Conservation (phyloP, 140 eudicot species). For the Senecio squalidus region DNA sequence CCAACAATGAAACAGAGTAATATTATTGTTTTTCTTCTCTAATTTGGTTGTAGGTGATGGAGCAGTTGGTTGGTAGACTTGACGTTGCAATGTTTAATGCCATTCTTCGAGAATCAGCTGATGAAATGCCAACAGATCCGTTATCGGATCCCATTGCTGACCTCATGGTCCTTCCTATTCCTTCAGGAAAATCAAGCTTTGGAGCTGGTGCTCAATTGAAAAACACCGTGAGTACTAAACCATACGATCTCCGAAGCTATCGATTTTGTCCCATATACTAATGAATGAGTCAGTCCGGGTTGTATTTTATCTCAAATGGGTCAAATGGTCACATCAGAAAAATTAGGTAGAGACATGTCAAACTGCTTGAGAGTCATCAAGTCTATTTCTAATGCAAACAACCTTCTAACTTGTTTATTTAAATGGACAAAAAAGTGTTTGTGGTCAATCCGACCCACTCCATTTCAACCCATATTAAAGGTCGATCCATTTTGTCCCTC, state of each 20-base stretch:
- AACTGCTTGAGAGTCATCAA: too few species aligned
- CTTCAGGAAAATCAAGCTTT: conserved; percentile 72
- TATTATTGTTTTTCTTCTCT: not conserved
- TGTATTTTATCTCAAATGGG: not conserved
- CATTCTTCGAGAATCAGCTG: conserved; percentile 71
- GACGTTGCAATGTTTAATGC: conserved; percentile 95
- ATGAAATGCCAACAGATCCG: conserved; percentile 86
- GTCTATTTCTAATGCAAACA: too few species aligned
- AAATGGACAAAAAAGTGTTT: too few species aligned
- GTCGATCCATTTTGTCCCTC: conserved; percentile 2
- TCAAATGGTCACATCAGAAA: too few species aligned
- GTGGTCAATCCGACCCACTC: too few species aligned
- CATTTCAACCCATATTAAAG: too few species aligned
- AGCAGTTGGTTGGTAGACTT: conserved; percentile 74
- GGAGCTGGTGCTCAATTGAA: conserved; percentile 87
- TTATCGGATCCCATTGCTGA: conserved; percentile 77
- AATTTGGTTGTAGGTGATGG: conserved; percentile 53
- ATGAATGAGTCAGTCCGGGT: not conserved
- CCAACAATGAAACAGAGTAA: not conserved
- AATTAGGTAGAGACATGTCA: too few species aligned
- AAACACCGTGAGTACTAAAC: conserved; percentile 57
- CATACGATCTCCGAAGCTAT: not conserved
- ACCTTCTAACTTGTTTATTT: too few species aligned
- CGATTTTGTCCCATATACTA: not conserved
- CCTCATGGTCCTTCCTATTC: conserved; percentile 63